Base-by-base conservation (phyloP, 1,139 yeast species). In the Yamadazyma taylorii region DNA sequence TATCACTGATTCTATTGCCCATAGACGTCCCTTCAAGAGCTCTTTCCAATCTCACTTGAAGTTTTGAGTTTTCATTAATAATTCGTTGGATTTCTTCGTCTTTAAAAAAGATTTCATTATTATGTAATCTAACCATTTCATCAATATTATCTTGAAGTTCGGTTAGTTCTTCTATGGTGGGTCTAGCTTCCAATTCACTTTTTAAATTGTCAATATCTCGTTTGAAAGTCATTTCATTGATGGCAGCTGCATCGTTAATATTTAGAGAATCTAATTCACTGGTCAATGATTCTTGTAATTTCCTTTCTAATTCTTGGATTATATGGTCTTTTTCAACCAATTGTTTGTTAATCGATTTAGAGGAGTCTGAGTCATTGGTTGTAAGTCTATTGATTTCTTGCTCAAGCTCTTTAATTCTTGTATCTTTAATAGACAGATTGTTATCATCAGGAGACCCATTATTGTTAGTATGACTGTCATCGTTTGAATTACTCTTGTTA, bases 121-220 rank as follows among this genome's bases (percentile, higher is more conserved):
- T 56, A 41, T 69, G 72, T 24, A 64, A 46, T 16, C 53, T 35
- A 17, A 61, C 64, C 34, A 62, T 51, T 37, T 61, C 67, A 32
- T 63, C 66, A 32, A 64, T 51, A 4, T 62, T 50, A 16, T 50
- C 50, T 39, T 62, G 66, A 14, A 64, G 52, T 36, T 58, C 68
- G 11, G 60, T 48, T 23, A 60, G 45, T 43, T 64, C 65, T 28
- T 58, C 60, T 34, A 60, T 56, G 8, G 66, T 52, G 0, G 70
- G 69, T 33, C 70, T 48, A 33, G 58, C 47, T 9, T 56, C 56
- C 7, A 64, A 47, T 41, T 63, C 58, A 21, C 51, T 48, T 26
- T 51, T 50, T 17, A 61, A 46, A 14, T 50, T 47, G 6, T 50
- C 54, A n/a, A 61, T 54, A 34, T 45, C 50, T 17, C 41, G 32